phyloP scores from a whole-genome alignment of 352 stramenopile genomes.

The Globisporangium acanthophoron region DNA sequence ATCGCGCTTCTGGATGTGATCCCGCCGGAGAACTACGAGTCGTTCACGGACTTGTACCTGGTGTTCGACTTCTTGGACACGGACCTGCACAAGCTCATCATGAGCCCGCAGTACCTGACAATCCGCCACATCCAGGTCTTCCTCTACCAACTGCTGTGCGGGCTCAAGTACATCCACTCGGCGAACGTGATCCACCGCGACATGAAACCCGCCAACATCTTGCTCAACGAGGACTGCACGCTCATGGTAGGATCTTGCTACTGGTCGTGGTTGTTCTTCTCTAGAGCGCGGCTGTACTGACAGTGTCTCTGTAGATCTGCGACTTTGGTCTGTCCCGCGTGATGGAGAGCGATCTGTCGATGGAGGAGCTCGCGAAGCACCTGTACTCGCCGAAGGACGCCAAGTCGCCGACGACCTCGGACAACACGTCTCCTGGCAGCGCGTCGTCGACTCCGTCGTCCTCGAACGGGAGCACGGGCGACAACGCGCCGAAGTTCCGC shows the following conservation, averaged over 20 bases:
- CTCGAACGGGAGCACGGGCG: conserved; percentile 14
- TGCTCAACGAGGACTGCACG: conserved; percentile 85
- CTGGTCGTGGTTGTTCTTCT: neutral
- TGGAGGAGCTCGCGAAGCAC: conserved; percentile 72
- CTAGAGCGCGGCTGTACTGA: neutral
- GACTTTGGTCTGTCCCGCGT: conserved; percentile 84
- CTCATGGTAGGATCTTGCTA: conserved; percentile 47
- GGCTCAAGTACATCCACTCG: conserved; percentile 96
- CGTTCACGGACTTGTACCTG: conserved; percentile 89
- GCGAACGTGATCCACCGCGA: conserved; percentile 87
- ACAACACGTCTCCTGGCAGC: conserved; percentile 54
- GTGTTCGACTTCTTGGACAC: conserved; percentile 93
- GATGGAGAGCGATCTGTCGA: conserved; percentile 68
- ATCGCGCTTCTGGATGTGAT: conserved; percentile 84
- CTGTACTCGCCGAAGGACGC: conserved; percentile 75
- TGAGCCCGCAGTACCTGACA: conserved; percentile 89
- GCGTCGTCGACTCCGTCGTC: conserved; percentile 69
- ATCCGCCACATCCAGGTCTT: conserved; percentile 97
- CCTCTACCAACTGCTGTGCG: conserved; percentile 93
- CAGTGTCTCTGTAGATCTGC: conserved; percentile 39
- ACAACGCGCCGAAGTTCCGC: conserved; percentile 56
- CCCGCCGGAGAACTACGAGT: conserved; percentile 73
- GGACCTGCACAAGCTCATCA: conserved; percentile 93
- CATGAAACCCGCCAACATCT: conserved; percentile 87
- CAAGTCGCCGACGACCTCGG: conserved; percentile 72